phyloP scores from a whole-genome alignment of 495 filamentous ascomycete genomes.

The Aspergillus ostianus region DNA sequence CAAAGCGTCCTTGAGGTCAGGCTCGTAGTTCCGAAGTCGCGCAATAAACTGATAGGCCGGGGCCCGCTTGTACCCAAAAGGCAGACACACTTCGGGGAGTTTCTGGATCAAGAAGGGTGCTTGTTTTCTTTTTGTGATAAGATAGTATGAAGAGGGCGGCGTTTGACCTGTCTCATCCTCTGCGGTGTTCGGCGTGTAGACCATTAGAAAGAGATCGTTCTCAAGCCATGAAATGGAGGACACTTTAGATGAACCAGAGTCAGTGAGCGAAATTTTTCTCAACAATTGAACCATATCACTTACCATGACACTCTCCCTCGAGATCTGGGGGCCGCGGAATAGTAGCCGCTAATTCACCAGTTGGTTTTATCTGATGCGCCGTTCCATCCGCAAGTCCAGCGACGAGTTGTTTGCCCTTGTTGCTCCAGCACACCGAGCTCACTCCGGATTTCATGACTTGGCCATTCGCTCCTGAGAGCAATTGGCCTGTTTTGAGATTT shows the following conservation, averaged over 20 bases:
- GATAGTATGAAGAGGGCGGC: slow-evolving; percentile 65
- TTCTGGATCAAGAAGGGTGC: slow-evolving; percentile 66
- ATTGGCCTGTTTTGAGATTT: slow-evolving; percentile 65
- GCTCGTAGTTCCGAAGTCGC: slow-evolving; percentile 73
- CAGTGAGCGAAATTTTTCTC: slow-evolving; percentile 14
- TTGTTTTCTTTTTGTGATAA: slow-evolving; percentile 64
- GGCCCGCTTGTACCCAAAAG: slow-evolving; percentile 61
- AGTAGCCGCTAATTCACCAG: slow-evolving; percentile 69
- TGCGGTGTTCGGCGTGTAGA: slow-evolving; percentile 64
- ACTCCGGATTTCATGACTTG: slow-evolving; percentile 69
- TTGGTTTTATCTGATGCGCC: slow-evolving; percentile 77
- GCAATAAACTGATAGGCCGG: slow-evolving; percentile 74
- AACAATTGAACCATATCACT: slow-evolving; percentile 5
- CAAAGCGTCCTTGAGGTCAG: slow-evolving; percentile 73
- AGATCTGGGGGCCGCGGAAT: slow-evolving; percentile 76
- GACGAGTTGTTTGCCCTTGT: slow-evolving; percentile 85
- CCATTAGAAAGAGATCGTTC: slow-evolving; percentile 77
- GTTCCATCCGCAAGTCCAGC: slow-evolving; percentile 83
- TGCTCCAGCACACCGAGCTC: slow-evolving; percentile 88
- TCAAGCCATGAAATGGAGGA: slow-evolving; percentile 88
- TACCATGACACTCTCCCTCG: slow-evolving; percentile 66
- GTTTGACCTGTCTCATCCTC: slow-evolving; percentile 50
- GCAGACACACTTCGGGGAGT: slow-evolving; percentile 66
- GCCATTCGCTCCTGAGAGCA: slow-evolving; percentile 61
- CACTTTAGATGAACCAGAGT: slow-evolving; percentile 48